A percentile compares a stretch with the other conserved stretches of the same genome.
These are phyloP conservation scores for Hippophae gyantsensis DNA, from an alignment of 306 rosid genomes.

Conservation along the genomic window DNA sequence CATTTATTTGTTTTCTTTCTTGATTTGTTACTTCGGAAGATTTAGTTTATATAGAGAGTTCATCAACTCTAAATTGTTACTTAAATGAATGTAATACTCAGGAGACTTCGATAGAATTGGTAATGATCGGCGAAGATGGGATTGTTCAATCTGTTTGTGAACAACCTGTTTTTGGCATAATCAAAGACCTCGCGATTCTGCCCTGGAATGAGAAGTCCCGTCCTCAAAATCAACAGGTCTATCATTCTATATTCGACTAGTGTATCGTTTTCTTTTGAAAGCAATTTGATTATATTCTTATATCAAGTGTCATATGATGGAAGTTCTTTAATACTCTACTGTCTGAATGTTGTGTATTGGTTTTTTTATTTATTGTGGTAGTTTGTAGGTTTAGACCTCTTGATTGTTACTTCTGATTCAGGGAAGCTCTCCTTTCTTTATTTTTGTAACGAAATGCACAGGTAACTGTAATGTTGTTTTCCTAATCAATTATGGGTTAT, in stretches of 20 bases:
- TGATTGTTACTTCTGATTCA: slow-evolving; percentile 83
- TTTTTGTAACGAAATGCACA: slow-evolving; percentile 92
- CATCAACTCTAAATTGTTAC: neutral
- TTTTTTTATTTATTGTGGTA: slow-evolving; percentile 19
- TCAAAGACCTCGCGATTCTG: slow-evolving; percentile 74
- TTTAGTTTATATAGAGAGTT: neutral
- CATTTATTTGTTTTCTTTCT: neutral
- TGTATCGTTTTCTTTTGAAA: neutral
- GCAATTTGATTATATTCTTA: neutral
- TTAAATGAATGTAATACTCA: slow-evolving; percentile 16
- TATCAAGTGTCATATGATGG: neutral
- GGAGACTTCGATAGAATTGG: slow-evolving; percentile 93
- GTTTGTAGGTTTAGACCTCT: slow-evolving; percentile 75
- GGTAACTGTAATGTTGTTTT: slow-evolving; percentile 31
- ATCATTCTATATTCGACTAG: neutral
- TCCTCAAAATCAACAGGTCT: slow-evolving; percentile 47
- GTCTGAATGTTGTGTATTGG: neutral
- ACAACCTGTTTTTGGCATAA: slow-evolving; percentile 84
- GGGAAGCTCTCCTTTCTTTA: slow-evolving; percentile 89
- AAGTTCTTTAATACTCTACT: neutral
- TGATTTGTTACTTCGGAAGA: neutral
- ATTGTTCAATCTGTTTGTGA: slow-evolving; percentile 73
- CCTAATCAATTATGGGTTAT: neutral
- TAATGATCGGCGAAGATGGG: slow-evolving; percentile 65
- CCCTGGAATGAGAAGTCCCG: slow-evolving; percentile 69